Base-by-base conservation (phyloP, 805 yeast genomes). In the Jamesozyma rosinii region DNA sequence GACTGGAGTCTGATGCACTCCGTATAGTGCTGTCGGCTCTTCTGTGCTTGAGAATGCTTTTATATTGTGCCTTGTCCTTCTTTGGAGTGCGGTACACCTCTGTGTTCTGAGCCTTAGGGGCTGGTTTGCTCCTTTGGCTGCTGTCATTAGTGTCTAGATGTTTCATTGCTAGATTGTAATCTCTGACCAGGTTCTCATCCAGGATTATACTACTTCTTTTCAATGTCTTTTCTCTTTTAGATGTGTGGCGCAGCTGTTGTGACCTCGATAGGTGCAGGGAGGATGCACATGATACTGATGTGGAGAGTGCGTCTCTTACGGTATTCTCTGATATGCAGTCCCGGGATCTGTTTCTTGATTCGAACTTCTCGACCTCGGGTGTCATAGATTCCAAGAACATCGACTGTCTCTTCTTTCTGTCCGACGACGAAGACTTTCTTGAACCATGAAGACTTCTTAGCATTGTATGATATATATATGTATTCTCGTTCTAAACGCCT, bases 141-240 rank as follows among this genome's bases (percentile, higher is more conserved):
- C 5, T 24, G 15, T 17, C 14, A 6, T 17, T 13, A n/a, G 19
- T 20, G 8, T 35, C 38, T 2, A 36, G n/a, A 10, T 31, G 31
- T 33, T 45, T 48, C 14, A 58, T 35, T n/a, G 60, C 61, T 17
- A 54, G 32, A 39, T 53, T 54, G 45, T 58, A 58, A 30, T 59
- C 64, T 26, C 55, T 46, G 3, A 58, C 51, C 31, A 58, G 39
- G 13, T 48, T 51, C 26, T 54, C 57, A 45, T 59, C 64, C 21
- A 59, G 43, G 18, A 54, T 26, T 18, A 55, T 49, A 13, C 58
- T 58, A 40, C 59, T 51, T 44, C 63, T 35, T n/a, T 42, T 42
- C 6, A 44, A 32, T 20, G 17, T 38, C 21, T 35, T 39, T 36
- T 42, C 32, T 9, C 22, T 37, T 30, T 17, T 22, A 15, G 32